Percentiles rank a stretch among this genome's conserved stretches.
These are phyloP conservation scores for Melampsora americana DNA, from an alignment of 1,284 basidiomycete species.

Conservation along the genomic window DNA sequence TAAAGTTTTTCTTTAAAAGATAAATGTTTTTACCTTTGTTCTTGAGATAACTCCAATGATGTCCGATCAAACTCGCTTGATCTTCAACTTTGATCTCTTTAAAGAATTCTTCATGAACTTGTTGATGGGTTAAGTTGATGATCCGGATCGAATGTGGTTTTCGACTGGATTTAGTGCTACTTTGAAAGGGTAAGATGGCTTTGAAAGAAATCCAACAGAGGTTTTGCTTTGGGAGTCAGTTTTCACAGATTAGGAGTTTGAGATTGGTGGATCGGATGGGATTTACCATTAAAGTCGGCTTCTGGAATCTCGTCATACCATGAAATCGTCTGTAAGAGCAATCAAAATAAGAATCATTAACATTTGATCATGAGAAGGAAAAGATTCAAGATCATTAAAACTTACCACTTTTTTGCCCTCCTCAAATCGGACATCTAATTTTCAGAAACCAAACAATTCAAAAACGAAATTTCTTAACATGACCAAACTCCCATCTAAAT, in stretches of 20 bases:
- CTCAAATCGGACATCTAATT: not conserved
- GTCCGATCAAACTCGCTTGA: not conserved
- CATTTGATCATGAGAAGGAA: not conserved
- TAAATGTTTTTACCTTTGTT: not conserved
- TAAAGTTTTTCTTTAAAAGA: not conserved
- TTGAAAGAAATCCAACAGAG: not conserved
- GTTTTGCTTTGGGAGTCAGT: not conserved
- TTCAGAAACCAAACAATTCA: not conserved
- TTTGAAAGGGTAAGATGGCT: not conserved
- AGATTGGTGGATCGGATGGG: not conserved
- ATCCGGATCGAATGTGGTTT: not conserved
- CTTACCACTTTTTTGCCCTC: not conserved
- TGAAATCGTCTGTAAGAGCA: not conserved
- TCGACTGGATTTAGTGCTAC: not conserved
- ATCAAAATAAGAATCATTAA: not conserved
- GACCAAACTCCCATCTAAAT: no score
- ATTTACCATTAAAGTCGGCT: not conserved
- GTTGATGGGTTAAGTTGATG: not conserved
- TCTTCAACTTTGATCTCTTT: no score
- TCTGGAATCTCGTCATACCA: not conserved
- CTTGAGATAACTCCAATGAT: not conserved
- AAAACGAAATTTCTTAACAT: not conserved
- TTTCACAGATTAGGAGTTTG: not conserved
- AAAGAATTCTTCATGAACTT: not conserved
- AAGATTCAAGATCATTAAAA: not conserved